Conservation (phyloP, 192 early-diverging fungal species). For the Entomortierella chlamydospora region DNA sequence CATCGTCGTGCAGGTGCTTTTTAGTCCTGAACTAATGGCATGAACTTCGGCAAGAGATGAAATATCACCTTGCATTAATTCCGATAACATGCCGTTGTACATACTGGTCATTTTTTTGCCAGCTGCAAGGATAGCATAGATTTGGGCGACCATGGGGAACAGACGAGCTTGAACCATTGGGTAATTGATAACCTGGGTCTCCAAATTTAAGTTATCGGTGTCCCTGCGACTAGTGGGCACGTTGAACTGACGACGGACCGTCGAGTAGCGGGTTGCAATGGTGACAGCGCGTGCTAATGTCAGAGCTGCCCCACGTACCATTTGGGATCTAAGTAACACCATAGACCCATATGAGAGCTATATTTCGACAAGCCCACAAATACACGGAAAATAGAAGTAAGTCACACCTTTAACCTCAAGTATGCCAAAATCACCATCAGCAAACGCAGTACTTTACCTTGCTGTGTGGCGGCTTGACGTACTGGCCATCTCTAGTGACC, state of each 20-base stretch:
- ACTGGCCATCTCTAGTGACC: constrained; percentile 75
- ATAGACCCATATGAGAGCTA: constrained; percentile 84
- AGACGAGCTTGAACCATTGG: constrained; percentile 76
- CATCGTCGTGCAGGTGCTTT: constrained; percentile 69
- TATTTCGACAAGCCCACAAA: no score
- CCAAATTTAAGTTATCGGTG: constrained; percentile 38
- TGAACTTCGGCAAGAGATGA: constrained; percentile 73
- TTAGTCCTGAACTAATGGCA: constrained; percentile 73
- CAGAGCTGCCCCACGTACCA: constrained; percentile 69
- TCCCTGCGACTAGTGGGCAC: constrained; percentile 43
- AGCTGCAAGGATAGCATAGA: constrained; percentile 73
- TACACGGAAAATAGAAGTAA: no score
- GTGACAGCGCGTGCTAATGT: constrained; percentile 70
- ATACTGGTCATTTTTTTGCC: constrained; percentile 60
- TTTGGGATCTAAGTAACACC: constrained; percentile 78
- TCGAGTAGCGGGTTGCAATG: constrained; percentile 71
- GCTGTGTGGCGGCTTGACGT: constrained; percentile 73
- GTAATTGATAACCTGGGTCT: constrained; percentile 78
- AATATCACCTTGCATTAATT: constrained; percentile 64
- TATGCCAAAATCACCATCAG: no score
- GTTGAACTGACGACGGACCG: constrained; percentile 77
- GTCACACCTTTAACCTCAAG: no score
- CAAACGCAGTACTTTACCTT: no score
- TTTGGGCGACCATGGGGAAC: constrained; percentile 69
- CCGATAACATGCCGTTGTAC: constrained; percentile 65